These are phyloP conservation scores for Myxozyma kluyveri DNA, from an alignment of 805 yeast species.

Conservation along the genomic window DNA sequence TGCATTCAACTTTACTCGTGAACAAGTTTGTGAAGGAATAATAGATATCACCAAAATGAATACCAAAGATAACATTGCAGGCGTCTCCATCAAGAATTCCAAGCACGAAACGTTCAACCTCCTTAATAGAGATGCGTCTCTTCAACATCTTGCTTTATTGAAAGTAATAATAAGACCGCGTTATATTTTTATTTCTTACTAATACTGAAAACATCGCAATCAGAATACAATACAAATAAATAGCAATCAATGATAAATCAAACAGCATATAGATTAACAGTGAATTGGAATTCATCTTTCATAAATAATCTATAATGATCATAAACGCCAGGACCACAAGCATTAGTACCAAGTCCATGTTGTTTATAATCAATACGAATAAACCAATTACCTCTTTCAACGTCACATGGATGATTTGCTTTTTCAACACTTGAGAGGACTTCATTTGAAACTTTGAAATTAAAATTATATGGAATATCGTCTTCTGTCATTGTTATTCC, in stretches of 20 bases:
- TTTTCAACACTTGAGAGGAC: conserved; percentile 20
- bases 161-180: too few relatives aligned
- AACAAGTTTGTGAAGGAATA: too few relatives aligned
- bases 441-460: conserved; percentile 22
- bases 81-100: too few relatives aligned
- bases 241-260: background rate
- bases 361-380: conserved; percentile 34
- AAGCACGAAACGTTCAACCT: too few relatives aligned
- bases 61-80: too few relatives aligned
- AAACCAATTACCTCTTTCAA: conserved; percentile 22
- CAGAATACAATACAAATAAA: background rate
- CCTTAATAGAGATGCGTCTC: too few relatives aligned
- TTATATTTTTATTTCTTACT: too few relatives aligned
- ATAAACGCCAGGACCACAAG: conserved; percentile 36
- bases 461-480: conserved; percentile 19
- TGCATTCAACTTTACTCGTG: too few relatives aligned
- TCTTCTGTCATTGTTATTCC: conserved; percentile 9
- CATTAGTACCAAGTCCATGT: conserved; percentile 36
- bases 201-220: too few relatives aligned
- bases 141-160: too few relatives aligned
- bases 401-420: conserved; percentile 35
- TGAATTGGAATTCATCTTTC: conserved; percentile 8
- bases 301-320: conserved; percentile 23
- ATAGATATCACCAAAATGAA: too few relatives aligned
- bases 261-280: conserved; percentile 4